Base-by-base conservation (phyloP, 2,329 filamentous ascomycete species). In the Neospermospora avenae region DNA sequence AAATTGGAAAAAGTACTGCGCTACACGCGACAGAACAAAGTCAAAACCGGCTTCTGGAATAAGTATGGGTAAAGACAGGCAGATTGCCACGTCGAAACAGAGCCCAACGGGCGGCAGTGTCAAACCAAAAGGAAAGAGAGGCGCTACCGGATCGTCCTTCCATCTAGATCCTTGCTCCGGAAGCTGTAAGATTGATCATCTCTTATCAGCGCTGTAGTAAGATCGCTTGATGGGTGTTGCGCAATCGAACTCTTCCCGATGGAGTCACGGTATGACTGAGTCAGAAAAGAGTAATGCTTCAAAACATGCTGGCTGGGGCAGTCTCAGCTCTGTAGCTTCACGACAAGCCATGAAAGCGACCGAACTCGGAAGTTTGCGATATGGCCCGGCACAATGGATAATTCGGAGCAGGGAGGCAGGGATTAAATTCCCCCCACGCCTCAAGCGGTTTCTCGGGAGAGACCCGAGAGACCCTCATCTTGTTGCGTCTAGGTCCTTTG, bases 361-460 rank as follows among this genome's bases (percentile, higher is more conserved):
- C 45, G 46, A 49, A 49, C 31, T 49, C 25, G n/a, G n/a, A n/a
- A n/a, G n/a, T n/a, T n/a, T 51, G 48, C 48, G 48, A 35, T 28
- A 22, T 51, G 48, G 48, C 51, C 28, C 22, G 20, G 28, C 35
- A 53, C 37, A 34, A 42, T 39, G 39, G 34, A 42, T 24, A 35
- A 41, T 54, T 41, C 28, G 37, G 28, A 42, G 34, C 35, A 10
- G 35, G 25, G 13, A 22, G 18, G 22, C 52, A 55, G 41, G 53
- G 53, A 48, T 48, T 13, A n/a, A 49, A 5, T 16, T 25, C 34
- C 45, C 55, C 55, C 55, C 55, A 57, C 55, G 55, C 20, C 45
- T 54, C 14, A 35, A 18, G 51, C 51, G 34, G 13, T 54, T 39
- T 54, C 20, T 51, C 55, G 45, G 34, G 42, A 31, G 39, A 35